Conservation (phyloP, 257 asterid genomes). For the Linderniella brevidens region DNA sequence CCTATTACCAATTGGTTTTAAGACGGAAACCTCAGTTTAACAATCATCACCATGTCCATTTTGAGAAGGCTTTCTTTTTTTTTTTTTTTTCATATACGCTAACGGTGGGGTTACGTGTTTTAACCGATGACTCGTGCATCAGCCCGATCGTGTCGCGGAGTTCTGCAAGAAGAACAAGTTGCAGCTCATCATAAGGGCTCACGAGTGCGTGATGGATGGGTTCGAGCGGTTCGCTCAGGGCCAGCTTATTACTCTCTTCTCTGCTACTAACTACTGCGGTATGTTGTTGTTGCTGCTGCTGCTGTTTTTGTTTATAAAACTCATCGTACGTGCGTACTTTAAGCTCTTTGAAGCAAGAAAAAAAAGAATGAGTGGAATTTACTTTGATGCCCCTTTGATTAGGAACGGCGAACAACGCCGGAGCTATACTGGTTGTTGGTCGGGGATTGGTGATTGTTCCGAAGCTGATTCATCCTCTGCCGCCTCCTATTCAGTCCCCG, state of each 20-base stretch:
- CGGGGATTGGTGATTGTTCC: slow-evolving; percentile 89
- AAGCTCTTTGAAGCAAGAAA: not conserved
- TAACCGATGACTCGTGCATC: not conserved
- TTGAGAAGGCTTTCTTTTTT: not conserved
- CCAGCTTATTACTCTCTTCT: slow-evolving; percentile 89
- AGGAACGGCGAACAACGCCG: slow-evolving; percentile 99
- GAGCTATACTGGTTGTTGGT: slow-evolving; percentile 92
- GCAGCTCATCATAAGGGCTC: slow-evolving; percentile 91
- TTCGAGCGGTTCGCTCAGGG: slow-evolving; percentile 98
- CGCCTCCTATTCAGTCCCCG: slow-evolving; percentile 92
- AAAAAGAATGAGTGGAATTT: too few relatives aligned
- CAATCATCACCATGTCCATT: not conserved
- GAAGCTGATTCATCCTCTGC: slow-evolving; percentile 88
- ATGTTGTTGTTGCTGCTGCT: slow-evolving; percentile 8
- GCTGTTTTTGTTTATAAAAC: not conserved
- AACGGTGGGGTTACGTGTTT: not conserved
- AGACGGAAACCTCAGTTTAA: too few relatives aligned
- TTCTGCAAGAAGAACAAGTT: slow-evolving; percentile 90
- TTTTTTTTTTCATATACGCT: not conserved
- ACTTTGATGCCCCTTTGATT: not conserved
- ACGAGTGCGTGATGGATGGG: slow-evolving; percentile 99
- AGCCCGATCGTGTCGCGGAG: slow-evolving; percentile 97
- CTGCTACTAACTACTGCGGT: slow-evolving; percentile 99
- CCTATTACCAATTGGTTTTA: too few relatives aligned
- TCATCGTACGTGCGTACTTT: not conserved